These are phyloP conservation scores for Pogostemon cablin DNA, from an alignment of 257 asterid species.

Conservation along the genomic window DNA sequence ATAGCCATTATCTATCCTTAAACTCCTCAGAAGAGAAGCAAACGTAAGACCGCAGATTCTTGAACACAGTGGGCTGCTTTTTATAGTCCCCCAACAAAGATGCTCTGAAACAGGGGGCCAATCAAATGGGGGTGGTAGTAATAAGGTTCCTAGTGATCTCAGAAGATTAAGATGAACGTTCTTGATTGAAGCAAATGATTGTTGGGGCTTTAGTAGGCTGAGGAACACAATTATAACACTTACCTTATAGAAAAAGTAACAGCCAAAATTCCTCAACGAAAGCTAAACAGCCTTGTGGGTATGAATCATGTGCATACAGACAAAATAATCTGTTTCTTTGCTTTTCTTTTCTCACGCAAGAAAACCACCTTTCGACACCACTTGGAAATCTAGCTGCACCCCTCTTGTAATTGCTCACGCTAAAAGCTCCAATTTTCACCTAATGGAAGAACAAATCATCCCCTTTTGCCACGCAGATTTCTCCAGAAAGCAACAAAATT, in stretches of 20 bases:
- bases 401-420: conserved; percentile 17
- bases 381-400: conserved; percentile 25
- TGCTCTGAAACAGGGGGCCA: conserved; percentile 31
- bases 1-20: conserved; percentile 64
- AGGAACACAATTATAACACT: conserved; percentile 32
- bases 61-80: too few relatives aligned
- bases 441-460: conserved; percentile 40
- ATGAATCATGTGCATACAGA: conserved; percentile 49
- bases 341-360: conserved; percentile 15
- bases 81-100: conserved; percentile 25
- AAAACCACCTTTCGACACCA: neutral
- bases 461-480: conserved; percentile 31
- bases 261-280: conserved; percentile 74
- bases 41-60: neutral
- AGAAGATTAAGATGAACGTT: conserved; percentile 43
- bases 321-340: conserved; percentile 38
- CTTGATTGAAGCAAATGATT: conserved; percentile 47
- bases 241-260: conserved; percentile 41
- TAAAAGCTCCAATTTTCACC: conserved; percentile 34
- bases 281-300: conserved; percentile 47
- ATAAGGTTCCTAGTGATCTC: conserved; percentile 37
- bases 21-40: neutral
- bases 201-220: conserved; percentile 35
- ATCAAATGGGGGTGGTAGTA: neutral
- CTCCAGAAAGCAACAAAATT: conserved; percentile 29